Evolutionary conservation across 208 protist species (phyloP).

Genomic region (Leishmania tarentolae): DNA sequence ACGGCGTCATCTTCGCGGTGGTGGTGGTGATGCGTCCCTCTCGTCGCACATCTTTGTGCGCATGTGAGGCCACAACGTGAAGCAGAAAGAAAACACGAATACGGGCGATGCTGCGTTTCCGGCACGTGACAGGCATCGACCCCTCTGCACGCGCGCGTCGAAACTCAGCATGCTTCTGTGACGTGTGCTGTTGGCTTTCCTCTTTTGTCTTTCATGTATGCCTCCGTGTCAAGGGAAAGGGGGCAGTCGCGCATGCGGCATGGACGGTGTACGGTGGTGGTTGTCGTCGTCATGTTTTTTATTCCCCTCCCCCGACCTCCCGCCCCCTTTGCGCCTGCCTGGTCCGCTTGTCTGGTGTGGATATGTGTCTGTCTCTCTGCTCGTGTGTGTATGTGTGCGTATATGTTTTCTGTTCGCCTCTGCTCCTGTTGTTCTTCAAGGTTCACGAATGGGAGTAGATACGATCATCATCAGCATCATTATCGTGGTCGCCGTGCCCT

Average conservation of each 20-base stretch:
- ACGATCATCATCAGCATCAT: background rate
- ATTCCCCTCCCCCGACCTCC: background rate
- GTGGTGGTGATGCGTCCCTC: background rate
- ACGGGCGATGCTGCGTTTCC: background rate
- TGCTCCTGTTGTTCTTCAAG: background rate
- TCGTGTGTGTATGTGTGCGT: background rate
- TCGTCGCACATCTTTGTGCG: background rate
- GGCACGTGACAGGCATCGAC: no score
- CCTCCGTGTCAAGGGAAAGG: no score
- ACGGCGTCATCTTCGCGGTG: background rate
- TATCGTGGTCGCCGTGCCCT: background rate
- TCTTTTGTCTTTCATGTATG: no score
- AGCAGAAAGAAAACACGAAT: no score
- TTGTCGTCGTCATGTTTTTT: background rate
- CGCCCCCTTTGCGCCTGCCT: background rate
- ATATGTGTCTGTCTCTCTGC: background rate
- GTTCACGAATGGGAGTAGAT: background rate
- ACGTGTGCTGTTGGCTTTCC: background rate
- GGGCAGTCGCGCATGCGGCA: no score
- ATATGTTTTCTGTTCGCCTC: background rate
- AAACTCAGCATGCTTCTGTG: no score
- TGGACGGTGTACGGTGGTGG: background rate
- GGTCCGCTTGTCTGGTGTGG: background rate
- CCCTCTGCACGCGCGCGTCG: no score
- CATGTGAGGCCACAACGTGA: background rate